Percentiles rank a stretch among this genome's conserved stretches.
phyloP scores from a whole-genome alignment of 2,329 filamentous ascomycete species.

The Microsporum canis region DNA sequence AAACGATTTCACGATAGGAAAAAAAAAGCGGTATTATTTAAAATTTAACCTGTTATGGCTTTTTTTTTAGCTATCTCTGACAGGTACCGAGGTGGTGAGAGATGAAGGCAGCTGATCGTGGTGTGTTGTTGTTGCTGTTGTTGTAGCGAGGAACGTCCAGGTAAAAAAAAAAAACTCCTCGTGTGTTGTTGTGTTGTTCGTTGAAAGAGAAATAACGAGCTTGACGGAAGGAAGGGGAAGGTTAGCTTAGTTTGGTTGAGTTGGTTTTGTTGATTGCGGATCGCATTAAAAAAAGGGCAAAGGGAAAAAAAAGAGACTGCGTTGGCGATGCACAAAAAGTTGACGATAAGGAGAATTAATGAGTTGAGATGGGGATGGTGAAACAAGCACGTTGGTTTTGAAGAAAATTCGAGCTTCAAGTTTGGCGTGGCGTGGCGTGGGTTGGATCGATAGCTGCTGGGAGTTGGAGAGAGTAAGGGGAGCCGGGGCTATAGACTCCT shows the following conservation, averaged over 20 bases:
- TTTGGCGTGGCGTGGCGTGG: constrained; percentile 9
- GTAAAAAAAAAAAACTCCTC: background rate
- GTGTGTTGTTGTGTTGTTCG: background rate
- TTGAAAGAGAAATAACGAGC: background rate
- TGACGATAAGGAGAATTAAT: background rate
- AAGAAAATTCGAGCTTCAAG: constrained; percentile 3
- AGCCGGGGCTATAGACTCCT: constrained; percentile 9
- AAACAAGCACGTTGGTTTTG: constrained; percentile 1
- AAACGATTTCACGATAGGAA: background rate
- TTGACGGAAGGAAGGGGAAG: background rate
- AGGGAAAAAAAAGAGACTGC: constrained; percentile 6
- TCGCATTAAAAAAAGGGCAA: constrained; percentile 13
- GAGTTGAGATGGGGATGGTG: constrained; percentile 9
- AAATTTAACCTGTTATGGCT: background rate
- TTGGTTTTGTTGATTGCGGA: constrained; percentile 7
- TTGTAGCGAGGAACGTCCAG: background rate
- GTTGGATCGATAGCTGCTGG: constrained; percentile 18
- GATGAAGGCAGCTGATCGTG: background rate
- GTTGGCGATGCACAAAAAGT: constrained; percentile 3
- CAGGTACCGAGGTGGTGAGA: background rate
- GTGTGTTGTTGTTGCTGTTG: background rate
- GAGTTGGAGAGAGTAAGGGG: constrained; percentile 9
- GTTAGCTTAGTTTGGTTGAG: constrained; percentile 6
- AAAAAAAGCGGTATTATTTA: background rate
- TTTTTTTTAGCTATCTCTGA: background rate